Evolutionary conservation across 352 stramenopile genomes (phyloP).

Genomic region (Blastocystis sp.): DNA sequence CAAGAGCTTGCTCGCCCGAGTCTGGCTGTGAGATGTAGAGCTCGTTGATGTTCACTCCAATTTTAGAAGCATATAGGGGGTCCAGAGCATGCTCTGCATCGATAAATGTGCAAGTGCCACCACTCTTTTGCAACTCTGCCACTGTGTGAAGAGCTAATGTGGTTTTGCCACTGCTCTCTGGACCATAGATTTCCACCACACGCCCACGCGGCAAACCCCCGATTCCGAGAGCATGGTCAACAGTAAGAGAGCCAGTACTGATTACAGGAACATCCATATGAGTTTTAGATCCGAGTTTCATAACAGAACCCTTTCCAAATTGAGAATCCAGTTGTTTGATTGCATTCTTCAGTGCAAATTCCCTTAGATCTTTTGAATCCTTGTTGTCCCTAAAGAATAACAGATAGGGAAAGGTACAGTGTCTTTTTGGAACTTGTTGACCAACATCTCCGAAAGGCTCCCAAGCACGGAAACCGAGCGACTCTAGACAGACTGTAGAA

Average conservation of each 20-base stretch:
- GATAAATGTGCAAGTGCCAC: conserved; percentile 90
- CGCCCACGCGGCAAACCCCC: conserved; percentile 88
- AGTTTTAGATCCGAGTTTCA: conserved; percentile 84
- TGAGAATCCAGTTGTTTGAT: conserved; percentile 62
- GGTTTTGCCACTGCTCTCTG: conserved; percentile 93
- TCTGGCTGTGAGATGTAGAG: conserved; percentile 93
- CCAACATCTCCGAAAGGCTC: no score
- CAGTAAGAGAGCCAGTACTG: conserved; percentile 82
- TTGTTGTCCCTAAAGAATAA: not conserved
- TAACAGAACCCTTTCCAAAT: conserved; percentile 77
- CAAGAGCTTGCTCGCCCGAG: conserved; percentile 91
- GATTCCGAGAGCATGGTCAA: conserved; percentile 80
- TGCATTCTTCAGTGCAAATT: conserved; percentile 60
- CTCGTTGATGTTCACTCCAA: conserved; percentile 88
- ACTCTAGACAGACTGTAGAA: no score
- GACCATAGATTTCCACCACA: conserved; percentile 96
- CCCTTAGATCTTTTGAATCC: not conserved
- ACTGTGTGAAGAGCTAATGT: conserved; percentile 92
- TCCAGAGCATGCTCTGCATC: conserved; percentile 95
- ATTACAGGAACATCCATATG: conserved; percentile 81
- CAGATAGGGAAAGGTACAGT: no score
- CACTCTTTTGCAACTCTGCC: conserved; percentile 85
- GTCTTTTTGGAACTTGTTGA: no score
- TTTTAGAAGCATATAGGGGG: conserved; percentile 79
- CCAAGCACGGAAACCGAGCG: no score